phyloP scores from a whole-genome alignment of 768 basidiomycete genomes.

The Chiua virens region DNA sequence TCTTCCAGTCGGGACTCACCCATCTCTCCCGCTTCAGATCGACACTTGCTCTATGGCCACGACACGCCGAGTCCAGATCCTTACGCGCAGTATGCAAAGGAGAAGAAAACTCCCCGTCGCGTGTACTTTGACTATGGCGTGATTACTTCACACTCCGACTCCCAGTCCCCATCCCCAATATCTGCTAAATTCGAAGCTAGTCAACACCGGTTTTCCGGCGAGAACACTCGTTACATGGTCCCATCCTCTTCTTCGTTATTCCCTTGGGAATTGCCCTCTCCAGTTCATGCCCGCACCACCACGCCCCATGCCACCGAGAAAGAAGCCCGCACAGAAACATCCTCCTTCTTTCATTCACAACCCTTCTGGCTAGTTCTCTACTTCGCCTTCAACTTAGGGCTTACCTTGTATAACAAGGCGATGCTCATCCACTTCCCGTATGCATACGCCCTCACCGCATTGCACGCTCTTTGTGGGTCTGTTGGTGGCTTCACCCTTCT shows the following conservation, averaged over 20 bases:
- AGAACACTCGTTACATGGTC: not conserved
- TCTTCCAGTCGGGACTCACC: constrained; percentile 8
- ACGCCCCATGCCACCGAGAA: constrained; percentile 5
- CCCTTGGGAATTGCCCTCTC: constrained; percentile 21
- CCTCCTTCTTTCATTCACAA: constrained; percentile 29
- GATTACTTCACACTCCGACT: not conserved
- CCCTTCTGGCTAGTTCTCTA: constrained; percentile 75
- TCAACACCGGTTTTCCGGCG: not conserved
- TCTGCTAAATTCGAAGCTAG: constrained; percentile 7
- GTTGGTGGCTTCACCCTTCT: constrained; percentile 74
- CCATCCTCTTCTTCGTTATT: constrained; percentile 12
- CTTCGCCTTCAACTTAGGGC: constrained; percentile 85
- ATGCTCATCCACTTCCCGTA: constrained; percentile 92
- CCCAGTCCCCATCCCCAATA: not conserved
- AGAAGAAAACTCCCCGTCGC: constrained; percentile 18
- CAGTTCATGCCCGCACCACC: constrained; percentile 8
- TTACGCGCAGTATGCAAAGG: constrained; percentile 1
- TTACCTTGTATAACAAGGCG: constrained; percentile 95
- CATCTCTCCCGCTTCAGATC: not conserved
- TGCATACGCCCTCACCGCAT: constrained; percentile 91
- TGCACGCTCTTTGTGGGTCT: constrained; percentile 86
- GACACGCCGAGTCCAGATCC: not conserved
- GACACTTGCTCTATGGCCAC: constrained; percentile 4
- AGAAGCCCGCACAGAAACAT: constrained; percentile 9
- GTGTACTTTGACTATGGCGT: constrained; percentile 24